These are phyloP conservation scores for Theobroma grandiflorum DNA, from an alignment of 441 rosid species.

Conservation along the genomic window DNA sequence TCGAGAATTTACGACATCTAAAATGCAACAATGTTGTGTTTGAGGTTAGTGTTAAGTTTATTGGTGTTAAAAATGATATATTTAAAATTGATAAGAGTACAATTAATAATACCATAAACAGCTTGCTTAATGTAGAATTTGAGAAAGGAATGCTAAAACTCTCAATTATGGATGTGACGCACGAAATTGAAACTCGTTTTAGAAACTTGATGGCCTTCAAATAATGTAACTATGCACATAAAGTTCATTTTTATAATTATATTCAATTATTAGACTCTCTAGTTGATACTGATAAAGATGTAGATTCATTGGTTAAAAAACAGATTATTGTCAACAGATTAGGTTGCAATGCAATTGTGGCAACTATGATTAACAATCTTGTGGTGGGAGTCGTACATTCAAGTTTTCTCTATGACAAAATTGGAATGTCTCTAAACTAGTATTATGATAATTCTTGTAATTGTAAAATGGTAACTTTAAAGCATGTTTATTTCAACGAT, in stretches of 20 bases:
- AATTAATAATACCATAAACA: too few species aligned
- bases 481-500: constrained; percentile 11
- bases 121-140: too few species aligned
- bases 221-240: constrained; percentile 6
- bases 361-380: too few species aligned
- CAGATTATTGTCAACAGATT: neutral
- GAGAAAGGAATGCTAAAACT: too few species aligned
- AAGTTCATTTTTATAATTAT: neutral
- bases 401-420: too few species aligned
- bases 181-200: too few species aligned
- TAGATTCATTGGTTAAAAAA: neutral
- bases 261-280: constrained; percentile 15
- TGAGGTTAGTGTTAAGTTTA: neutral
- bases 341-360: too few species aligned
- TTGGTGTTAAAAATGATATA: too few species aligned
- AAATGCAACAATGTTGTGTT: constrained; percentile 19
- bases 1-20: neutral
- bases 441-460: neutral
- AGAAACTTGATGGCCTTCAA: constrained; percentile 15
- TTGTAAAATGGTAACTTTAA: neutral
- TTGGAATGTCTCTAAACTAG: too few species aligned
- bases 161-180: too few species aligned
- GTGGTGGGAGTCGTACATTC: too few species aligned
- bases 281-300: constrained; percentile 5
- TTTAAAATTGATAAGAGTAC: too few species aligned